A percentile compares a stretch with the other conserved stretches of the same genome.
Evolutionary conservation across 495 filamentous ascomycete genomes (phyloP).

Genomic region (Pyrenula massariospora): DNA sequence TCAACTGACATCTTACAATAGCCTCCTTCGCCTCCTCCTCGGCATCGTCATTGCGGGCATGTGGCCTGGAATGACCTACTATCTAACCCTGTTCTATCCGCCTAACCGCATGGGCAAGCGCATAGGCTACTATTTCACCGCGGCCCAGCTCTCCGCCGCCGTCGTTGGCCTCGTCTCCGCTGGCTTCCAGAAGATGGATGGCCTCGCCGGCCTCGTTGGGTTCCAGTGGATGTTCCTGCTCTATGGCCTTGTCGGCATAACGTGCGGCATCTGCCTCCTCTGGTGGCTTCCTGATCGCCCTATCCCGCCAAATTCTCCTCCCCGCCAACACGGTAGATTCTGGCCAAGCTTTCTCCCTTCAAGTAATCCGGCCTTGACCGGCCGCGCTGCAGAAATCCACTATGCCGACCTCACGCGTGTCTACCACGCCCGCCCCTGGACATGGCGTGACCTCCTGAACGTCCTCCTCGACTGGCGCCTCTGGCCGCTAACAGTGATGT

Average conservation of each 20-base stretch:
- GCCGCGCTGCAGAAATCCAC: constrained; percentile 69
- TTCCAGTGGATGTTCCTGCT: constrained; percentile 95
- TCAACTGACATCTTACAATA: constrained; percentile 12
- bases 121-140: constrained; percentile 83
- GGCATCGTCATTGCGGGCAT: constrained; percentile 85
- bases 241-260: constrained; percentile 63
- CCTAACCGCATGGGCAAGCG: constrained; percentile 76
- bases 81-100: constrained; percentile 85
- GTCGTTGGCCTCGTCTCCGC: constrained; percentile 85
- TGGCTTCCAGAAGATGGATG: constrained; percentile 87
- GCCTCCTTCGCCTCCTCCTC: constrained; percentile 70
- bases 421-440: constrained; percentile 64
- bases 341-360: constrained; percentile 48
- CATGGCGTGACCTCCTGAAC: constrained; percentile 46
- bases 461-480: constrained; percentile 77
- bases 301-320: constrained; percentile 45
- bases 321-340: constrained; percentile 22
- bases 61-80: constrained; percentile 95
- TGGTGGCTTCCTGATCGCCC: constrained; percentile 91
- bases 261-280: constrained; percentile 58
- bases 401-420: constrained; percentile 76
- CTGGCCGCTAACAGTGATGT: constrained; percentile 80
- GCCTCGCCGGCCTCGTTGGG: constrained; percentile 60
- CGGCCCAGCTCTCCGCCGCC: constrained; percentile 77
- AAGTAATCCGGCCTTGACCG: constrained; percentile 58